phyloP scores from a whole-genome alignment of 2,329 filamentous ascomycete species.

The Aurifilum marmelostoma region DNA sequence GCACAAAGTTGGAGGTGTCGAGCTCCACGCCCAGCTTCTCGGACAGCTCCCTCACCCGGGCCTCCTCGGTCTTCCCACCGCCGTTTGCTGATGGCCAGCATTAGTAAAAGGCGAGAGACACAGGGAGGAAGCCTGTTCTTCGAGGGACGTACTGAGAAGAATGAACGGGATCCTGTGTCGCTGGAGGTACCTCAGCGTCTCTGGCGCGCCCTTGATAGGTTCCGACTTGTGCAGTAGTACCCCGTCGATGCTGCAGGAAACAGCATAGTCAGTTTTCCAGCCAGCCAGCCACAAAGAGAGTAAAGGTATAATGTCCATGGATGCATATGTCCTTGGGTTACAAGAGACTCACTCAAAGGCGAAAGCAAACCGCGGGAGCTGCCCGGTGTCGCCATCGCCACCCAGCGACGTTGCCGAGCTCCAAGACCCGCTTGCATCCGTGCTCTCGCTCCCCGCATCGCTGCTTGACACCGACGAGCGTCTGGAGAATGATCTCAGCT shows the following conservation, averaged over 20 bases:
- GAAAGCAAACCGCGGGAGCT: constrained; percentile 21
- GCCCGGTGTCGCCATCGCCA: not conserved
- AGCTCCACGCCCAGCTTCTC: constrained; percentile 66
- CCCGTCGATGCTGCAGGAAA: constrained; percentile 73
- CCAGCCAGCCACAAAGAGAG: not conserved
- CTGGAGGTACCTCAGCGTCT: constrained; percentile 74
- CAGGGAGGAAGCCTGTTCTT: too few species aligned
- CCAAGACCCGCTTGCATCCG: not conserved
- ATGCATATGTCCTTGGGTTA: too few species aligned
- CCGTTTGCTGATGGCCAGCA: constrained; percentile 65
- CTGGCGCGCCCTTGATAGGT: constrained; percentile 76
- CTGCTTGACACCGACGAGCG: not conserved
- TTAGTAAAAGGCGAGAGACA: not conserved
- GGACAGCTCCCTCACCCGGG: constrained; percentile 72
- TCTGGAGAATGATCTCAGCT: not conserved
- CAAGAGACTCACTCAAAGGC: constrained; percentile 37
- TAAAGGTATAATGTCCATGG: too few species aligned
- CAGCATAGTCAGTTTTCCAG: not conserved
- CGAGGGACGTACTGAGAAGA: constrained; percentile 62
- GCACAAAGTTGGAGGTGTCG: constrained; percentile 73
- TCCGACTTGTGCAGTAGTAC: constrained; percentile 85
- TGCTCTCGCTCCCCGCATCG: not conserved
- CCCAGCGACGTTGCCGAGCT: not conserved
- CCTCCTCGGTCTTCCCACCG: constrained; percentile 80
- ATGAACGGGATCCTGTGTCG: constrained; percentile 84